Evolutionary conservation across 75 land plant species (phyloP).

Genomic region (Azolla pinnata): DNA sequence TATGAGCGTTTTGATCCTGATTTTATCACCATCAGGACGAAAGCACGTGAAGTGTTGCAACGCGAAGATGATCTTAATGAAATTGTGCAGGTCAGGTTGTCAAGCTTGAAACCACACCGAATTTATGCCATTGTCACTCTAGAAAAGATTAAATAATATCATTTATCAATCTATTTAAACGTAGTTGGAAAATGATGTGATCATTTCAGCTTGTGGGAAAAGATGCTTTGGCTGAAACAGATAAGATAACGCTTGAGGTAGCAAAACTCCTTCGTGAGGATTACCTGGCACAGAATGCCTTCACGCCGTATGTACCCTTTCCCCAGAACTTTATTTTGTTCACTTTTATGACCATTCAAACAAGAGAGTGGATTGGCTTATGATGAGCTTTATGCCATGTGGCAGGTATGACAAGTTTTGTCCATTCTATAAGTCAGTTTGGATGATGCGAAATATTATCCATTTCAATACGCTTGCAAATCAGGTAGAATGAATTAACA

Average conservation of each 20-base stretch:
- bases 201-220: slow-evolving; percentile 88
- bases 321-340: background rate
- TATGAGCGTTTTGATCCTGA: slow-evolving; percentile 94
- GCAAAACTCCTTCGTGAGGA: slow-evolving; percentile 97
- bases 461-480: slow-evolving; percentile 85
- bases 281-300: slow-evolving; percentile 98
- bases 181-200: too few species aligned
- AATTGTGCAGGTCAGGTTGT: slow-evolving; percentile 87
- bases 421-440: slow-evolving; percentile 96
- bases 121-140: too few species aligned
- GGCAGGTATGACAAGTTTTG: slow-evolving; percentile 94
- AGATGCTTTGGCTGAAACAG: slow-evolving; percentile 93
- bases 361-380: background rate
- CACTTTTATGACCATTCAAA: too few species aligned
- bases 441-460: slow-evolving; percentile 99
- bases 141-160: too few species aligned
- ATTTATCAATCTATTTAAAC: too few species aligned
- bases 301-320: slow-evolving; percentile 79
- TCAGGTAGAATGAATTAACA: slow-evolving; percentile 43
- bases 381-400: slow-evolving; percentile 4
- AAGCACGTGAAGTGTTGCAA: slow-evolving; percentile 98
- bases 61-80: slow-evolving; percentile 99
- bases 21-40: slow-evolving; percentile 90
- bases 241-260: slow-evolving; percentile 86
- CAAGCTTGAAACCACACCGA: too few species aligned